A percentile compares a stretch with the other conserved stretches of the same genome.
phyloP scores from a whole-genome alignment of 768 basidiomycete genomes.

The Boletus vinaceobasis region DNA sequence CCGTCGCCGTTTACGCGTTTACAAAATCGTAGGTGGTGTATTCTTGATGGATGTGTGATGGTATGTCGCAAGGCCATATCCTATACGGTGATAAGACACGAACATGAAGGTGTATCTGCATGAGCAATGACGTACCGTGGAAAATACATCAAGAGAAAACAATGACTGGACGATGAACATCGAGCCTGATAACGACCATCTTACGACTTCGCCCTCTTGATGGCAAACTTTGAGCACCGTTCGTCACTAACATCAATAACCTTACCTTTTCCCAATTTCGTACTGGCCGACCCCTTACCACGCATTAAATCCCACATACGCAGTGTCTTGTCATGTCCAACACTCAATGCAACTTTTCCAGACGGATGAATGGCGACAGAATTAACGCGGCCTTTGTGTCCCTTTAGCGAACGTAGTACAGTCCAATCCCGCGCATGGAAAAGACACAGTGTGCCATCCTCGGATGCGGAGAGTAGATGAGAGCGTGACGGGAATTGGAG shows the following conservation, averaged over 20 bases:
- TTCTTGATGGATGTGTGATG: conserved; percentile 72
- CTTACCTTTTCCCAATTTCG: conserved; percentile 83
- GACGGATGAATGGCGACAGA: conserved; percentile 88
- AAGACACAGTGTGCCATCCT: conserved; percentile 86
- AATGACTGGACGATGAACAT: conserved; percentile 78
- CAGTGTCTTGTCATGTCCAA: conserved; percentile 84
- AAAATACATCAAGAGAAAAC: conserved; percentile 77
- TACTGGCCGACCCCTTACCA: conserved; percentile 85
- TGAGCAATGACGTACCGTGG: conserved; percentile 48
- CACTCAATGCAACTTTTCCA: conserved; percentile 86
- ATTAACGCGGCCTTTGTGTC: conserved; percentile 93
- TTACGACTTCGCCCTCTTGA: conserved; percentile 87
- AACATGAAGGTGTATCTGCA: not conserved
- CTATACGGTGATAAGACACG: conserved; percentile 37
- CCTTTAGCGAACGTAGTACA: conserved; percentile 81
- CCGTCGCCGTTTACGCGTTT: conserved; percentile 51
- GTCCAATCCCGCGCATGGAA: conserved; percentile 95
- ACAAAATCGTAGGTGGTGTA: conserved; percentile 82
- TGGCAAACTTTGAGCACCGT: not conserved
- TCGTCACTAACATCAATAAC: not conserved
- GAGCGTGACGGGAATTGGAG: conserved; percentile 84
- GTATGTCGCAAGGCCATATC: conserved; percentile 75
- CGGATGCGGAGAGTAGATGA: conserved; percentile 87
- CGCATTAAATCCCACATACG: conserved; percentile 99
- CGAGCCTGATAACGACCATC: conserved; percentile 78